Evolutionary conservation across 345 rosid genomes (phyloP).

Genomic region (Euphorbia lathyris): DNA sequence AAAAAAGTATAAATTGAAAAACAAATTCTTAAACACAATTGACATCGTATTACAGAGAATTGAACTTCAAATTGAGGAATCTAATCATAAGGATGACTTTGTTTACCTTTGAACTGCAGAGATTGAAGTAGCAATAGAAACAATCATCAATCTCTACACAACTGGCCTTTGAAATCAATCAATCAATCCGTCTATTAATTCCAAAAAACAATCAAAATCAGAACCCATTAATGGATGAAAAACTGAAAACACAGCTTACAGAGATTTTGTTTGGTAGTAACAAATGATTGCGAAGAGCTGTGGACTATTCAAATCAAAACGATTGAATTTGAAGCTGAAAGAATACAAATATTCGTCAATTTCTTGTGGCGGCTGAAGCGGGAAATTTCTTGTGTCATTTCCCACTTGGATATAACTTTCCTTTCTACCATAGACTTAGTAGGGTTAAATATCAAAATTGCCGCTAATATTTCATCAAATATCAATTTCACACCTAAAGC

Average conservation of each 20-base stretch:
- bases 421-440: not conserved
- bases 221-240: not conserved
- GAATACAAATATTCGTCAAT: not conserved
- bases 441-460: not conserved
- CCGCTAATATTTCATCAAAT: not conserved
- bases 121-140: not conserved
- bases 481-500: not conserved
- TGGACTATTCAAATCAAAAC: not conserved
- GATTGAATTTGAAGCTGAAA: not conserved
- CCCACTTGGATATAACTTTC: not conserved
- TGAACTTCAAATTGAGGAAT: not conserved
- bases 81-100: not conserved
- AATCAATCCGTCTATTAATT: not conserved
- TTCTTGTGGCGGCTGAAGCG: slow-evolving; percentile 4
- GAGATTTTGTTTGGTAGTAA: not conserved
- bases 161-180: not conserved
- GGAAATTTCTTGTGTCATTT: not conserved
- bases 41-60: not conserved
- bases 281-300: not conserved
- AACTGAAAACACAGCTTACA: not conserved
- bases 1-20: not conserved
- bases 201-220: not conserved
- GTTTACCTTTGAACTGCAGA: slow-evolving; percentile 3
- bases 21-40: no score
- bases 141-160: not conserved